Evolutionary conservation across 345 rosid species (phyloP).

Genomic region (Syzygium jambos): DNA sequence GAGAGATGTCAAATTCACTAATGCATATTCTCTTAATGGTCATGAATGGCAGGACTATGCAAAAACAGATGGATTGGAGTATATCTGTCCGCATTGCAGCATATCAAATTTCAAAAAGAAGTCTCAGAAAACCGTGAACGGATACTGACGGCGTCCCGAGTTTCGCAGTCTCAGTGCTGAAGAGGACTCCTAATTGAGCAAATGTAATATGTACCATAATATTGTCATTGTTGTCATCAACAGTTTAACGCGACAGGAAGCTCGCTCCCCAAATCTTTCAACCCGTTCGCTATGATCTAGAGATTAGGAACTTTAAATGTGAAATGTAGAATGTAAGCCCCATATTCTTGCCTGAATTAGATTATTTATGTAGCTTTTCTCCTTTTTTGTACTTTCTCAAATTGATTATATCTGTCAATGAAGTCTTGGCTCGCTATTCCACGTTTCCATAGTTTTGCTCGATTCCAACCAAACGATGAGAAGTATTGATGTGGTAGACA

Average conservation of each 20-base stretch:
- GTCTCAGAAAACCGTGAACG: conserved; percentile 66
- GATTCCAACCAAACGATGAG: neutral
- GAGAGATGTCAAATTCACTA: neutral
- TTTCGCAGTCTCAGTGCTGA: neutral
- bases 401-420: neutral
- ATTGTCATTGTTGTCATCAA: neutral
- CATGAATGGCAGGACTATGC: conserved; percentile 79
- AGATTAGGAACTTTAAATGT: neutral
- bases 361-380: neutral
- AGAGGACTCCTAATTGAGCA: conserved; percentile 2
- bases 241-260: neutral
- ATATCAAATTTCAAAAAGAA: conserved; percentile 80
- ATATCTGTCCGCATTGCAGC: conserved; percentile 94
- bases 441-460: neutral
- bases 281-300: neutral
- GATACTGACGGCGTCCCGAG: conserved; percentile 18
- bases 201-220: neutral
- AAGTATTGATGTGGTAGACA: neutral
- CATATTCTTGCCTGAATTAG: neutral
- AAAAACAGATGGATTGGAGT: conserved; percentile 94
- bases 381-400: neutral
- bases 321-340: neutral
- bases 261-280: neutral
- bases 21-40: neutral
- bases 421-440: neutral